Evolutionary conservation across 257 asterid species (phyloP).

Genomic region (Solanum boliviense): DNA sequence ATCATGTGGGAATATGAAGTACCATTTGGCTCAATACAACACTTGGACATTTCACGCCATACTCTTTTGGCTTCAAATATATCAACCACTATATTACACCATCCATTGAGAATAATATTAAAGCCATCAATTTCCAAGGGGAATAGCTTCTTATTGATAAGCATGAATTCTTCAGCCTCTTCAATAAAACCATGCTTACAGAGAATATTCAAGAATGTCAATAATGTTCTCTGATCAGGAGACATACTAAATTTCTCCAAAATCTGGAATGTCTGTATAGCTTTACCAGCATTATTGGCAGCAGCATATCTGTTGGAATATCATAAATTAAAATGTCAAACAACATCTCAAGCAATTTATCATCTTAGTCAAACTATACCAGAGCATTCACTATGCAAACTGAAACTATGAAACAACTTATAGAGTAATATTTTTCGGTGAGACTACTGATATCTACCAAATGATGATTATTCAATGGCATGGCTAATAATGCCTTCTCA

Average conservation of each 20-base stretch:
- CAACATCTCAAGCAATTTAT: not conserved
- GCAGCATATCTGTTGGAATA: conserved; percentile 52
- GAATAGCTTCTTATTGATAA: conserved; percentile 63
- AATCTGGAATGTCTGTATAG: conserved; percentile 59
- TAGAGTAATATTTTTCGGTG: not conserved
- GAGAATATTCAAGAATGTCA: conserved; percentile 52
- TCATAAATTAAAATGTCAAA: not conserved
- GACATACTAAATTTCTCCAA: conserved; percentile 68
- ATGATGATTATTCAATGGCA: not conserved
- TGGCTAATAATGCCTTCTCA: not conserved
- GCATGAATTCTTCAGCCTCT: conserved; percentile 90
- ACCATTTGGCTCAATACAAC: conserved; percentile 63
- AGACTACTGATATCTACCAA: not conserved
- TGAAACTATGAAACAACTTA: not conserved
- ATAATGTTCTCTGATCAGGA: conserved; percentile 55
- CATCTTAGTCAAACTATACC: not conserved
- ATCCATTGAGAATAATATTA: conserved; percentile 74
- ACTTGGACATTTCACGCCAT: conserved; percentile 92
- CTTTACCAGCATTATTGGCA: conserved; percentile 52
- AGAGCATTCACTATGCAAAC: not conserved
- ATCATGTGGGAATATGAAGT: conserved; percentile 65
- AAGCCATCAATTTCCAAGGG: conserved; percentile 71
- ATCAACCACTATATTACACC: conserved; percentile 67
- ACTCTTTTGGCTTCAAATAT: conserved; percentile 74
- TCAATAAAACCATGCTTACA: conserved; percentile 76